A percentile compares a stretch with the other conserved stretches of the same genome.
Conservation (phyloP, 768 basidiomycete species). For the Pisolithus microcarpus region DNA sequence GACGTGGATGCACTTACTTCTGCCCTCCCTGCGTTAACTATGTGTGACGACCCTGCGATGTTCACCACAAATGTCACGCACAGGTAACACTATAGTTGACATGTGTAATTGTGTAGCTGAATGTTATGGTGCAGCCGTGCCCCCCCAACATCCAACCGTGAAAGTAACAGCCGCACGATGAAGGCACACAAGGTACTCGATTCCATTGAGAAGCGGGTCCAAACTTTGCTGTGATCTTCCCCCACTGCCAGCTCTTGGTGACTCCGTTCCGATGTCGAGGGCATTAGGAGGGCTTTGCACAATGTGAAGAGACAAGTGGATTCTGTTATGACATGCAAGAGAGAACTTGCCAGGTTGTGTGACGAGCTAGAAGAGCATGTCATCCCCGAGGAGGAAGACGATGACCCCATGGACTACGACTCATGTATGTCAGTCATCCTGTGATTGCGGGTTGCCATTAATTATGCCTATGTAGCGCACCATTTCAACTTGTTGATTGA, state of each 20-base stretch:
- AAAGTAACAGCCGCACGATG: neutral
- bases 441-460: neutral
- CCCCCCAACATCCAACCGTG: neutral
- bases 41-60: too few species aligned
- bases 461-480: neutral
- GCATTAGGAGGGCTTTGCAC: neutral
- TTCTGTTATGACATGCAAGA: neutral
- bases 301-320: neutral
- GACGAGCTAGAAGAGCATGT: neutral
- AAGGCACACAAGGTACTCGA: neutral
- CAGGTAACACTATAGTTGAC: too few species aligned
- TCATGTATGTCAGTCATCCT: neutral
- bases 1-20: too few species aligned
- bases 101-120: too few species aligned
- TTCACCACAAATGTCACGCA: neutral
- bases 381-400: neutral
- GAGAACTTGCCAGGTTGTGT: neutral
- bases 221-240: neutral
- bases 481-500: conserved; percentile 2
- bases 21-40: too few species aligned
- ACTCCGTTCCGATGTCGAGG: neutral
- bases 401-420: neutral
- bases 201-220: neutral
- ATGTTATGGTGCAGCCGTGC: neutral
- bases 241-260: neutral